Evolutionary conservation across 208 protist genomes (phyloP), one percentile per base, ranked within the genome.

Genomic region (Crithidia brevicula): DNA sequence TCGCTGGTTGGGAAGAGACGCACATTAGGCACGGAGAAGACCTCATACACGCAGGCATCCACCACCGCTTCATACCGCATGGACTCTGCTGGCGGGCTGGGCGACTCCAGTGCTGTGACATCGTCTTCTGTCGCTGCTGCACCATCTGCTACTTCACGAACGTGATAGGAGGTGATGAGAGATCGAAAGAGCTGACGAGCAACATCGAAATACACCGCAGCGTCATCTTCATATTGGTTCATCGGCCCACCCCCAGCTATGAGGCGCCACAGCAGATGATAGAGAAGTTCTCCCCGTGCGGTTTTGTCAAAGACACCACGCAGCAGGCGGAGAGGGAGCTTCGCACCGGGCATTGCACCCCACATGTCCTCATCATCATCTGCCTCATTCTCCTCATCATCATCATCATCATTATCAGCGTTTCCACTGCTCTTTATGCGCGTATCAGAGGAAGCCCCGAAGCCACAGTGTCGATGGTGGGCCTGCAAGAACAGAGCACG

Each of bases 161-260:
- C 67, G 8, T 57, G 57, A 34, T 77, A 45, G 15, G 87, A 85
- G 15, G 65, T 63, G 9, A 94, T 72, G 22, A 91, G 43, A 20
- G 61, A 13, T 2, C 79, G 74, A 71, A 89, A 92, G 16, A 86
- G 56, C 49, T 61, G 59, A 3, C 81, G 50, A 0, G 77, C 70
- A 2, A 76, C 81, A 40, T 77, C 58, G 23, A 81, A 13, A 68
- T 94, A 94, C 18, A 83, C 65, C 16, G 46, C 51, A 9, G 91
- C 79, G 34, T 91, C 76, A 22, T 94, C 91, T 28, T 96, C 88
- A 51, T 79, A 96, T 59, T 96, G 88, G 47, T 93, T 94, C 70
- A 89, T 74, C 20, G 69, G 69, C 8, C 91, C 88, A 16, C 83
- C 79, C 23, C 91, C 91, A 1, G 82, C 81, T 31, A 91, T 58